Evolutionary conservation across 371 early-diverging fungal genomes (phyloP), one percentile per base, ranked within the genome.

Genomic region (Apophysomyces trapeziformis): DNA sequence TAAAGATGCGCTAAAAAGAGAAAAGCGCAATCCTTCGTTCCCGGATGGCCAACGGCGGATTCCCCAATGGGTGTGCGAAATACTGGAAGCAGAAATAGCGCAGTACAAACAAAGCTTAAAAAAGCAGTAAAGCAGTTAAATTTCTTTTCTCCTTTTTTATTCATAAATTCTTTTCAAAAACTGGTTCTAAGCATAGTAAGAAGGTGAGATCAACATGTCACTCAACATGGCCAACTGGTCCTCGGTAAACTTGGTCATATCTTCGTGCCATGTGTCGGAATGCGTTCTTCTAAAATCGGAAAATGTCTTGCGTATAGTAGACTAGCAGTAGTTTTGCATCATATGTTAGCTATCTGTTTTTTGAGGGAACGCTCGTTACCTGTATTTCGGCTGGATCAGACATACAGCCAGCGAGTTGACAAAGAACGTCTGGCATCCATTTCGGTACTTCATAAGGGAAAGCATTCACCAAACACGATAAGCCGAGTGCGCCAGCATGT

Each of bases 181-280:
- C 2, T 26, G 37, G 36, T 3, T 58, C 70, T 85, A 91, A 12
- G 91, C 93, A 66, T 92, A 92, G 65, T 92, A 92, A 46, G 88
- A 89, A 5, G 93, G 93, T 8, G 93, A 93, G 58, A 95, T 93
- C 45, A 96, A 78, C 88, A 96, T 87, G 75, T 96, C 95, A 32
- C 88, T 87, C 66, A 96, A 73, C 7, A 90, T 73, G 26, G 89
- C 89, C 44, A 93, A 71, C 69, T 96, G 93, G 14, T 92, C 90
- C 57, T 88, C 88, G 2, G 83, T 86, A 73, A 96, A 96, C 63
- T 80, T 79, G 63, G 77, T 78, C 78, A 86, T 87, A 63, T 96
- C 95, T 66, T 95, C 92, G 60, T 93, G 92, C 97, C 97, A 96
- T 4, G 92, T 92, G 68, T 97, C 97, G 60, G 94, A 94, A 70